A percentile compares a stretch with the other conserved stretches of the same genome.
phyloP scores from a whole-genome alignment of 352 stramenopile species.

The Stephanocyclus meneghinianus region DNA sequence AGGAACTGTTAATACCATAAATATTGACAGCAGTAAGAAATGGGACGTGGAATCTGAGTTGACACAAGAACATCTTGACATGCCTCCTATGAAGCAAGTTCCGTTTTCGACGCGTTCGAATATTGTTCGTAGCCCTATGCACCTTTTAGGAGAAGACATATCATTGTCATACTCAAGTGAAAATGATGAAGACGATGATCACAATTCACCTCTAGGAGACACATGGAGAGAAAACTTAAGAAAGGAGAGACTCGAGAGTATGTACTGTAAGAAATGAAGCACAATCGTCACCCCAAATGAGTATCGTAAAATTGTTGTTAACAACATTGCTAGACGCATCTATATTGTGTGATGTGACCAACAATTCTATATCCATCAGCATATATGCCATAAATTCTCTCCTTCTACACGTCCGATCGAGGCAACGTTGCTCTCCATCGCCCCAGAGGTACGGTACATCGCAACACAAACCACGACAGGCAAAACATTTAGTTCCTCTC shows the following conservation, averaged over 20 bases:
- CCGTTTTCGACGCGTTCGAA: background rate
- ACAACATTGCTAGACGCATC: background rate
- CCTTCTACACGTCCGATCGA: constrained; percentile 71
- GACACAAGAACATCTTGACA: constrained; percentile 1
- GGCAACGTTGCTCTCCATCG: constrained; percentile 79
- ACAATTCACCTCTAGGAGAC: background rate
- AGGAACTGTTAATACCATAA: background rate
- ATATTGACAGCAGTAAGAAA: background rate
- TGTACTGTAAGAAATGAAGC: background rate
- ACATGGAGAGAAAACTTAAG: constrained; percentile 8
- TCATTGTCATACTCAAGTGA: constrained; percentile 5
- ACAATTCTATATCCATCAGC: background rate
- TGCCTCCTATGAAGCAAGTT: background rate
- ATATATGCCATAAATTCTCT: constrained; percentile 72
- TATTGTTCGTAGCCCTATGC: background rate
- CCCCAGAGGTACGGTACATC: constrained; percentile 79
- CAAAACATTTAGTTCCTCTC: constrained; percentile 38
- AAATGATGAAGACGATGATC: background rate
- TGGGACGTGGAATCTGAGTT: constrained; percentile 13
- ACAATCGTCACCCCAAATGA: background rate
- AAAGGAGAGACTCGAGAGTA: constrained; percentile 1
- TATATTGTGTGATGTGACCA: background rate
- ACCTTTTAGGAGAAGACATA: background rate
- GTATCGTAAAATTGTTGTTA: background rate
- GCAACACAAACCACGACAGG: constrained; percentile 81